Evolutionary conservation across 345 rosid species (phyloP).

Genomic region (Arabidopsis arenosa): DNA sequence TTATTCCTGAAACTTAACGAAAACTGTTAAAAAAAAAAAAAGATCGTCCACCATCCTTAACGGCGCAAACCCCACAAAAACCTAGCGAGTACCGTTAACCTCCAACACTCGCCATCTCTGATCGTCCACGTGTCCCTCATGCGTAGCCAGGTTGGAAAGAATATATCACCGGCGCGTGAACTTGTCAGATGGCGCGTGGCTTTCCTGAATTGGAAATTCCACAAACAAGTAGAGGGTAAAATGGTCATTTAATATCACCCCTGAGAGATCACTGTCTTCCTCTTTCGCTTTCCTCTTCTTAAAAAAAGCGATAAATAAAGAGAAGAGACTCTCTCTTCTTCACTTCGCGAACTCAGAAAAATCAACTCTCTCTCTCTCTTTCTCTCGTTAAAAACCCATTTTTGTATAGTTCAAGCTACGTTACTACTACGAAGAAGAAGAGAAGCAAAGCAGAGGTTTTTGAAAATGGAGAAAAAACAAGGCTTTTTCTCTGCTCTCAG

Average conservation of each 20-base stretch:
- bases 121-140: constrained; percentile 42
- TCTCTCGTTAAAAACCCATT: background rate
- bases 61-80: constrained; percentile 37
- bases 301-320: constrained; percentile 22
- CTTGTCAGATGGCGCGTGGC: constrained; percentile 17
- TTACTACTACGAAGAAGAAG: background rate
- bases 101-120: constrained; percentile 13
- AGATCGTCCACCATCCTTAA: constrained; percentile 42
- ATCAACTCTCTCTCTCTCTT: constrained; percentile 4
- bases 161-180: constrained; percentile 27
- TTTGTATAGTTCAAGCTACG: background rate
- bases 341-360: constrained; percentile 25
- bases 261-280: constrained; percentile 41
- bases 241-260: constrained; percentile 8
- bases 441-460: background rate
- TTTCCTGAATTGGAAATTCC: constrained; percentile 7
- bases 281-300: constrained; percentile 35
- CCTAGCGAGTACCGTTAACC: constrained; percentile 13
- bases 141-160: constrained; percentile 42
- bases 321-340: constrained; percentile 22
- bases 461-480: constrained; percentile 81
- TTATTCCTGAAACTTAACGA: constrained; percentile 38
- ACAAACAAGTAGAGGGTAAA: constrained; percentile 18
- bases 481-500: constrained; percentile 87
- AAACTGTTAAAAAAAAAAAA: constrained; percentile 30